Evolutionary conservation across 1,139 yeast genomes (phyloP).

Genomic region (Protomyces inundatus): DNA sequence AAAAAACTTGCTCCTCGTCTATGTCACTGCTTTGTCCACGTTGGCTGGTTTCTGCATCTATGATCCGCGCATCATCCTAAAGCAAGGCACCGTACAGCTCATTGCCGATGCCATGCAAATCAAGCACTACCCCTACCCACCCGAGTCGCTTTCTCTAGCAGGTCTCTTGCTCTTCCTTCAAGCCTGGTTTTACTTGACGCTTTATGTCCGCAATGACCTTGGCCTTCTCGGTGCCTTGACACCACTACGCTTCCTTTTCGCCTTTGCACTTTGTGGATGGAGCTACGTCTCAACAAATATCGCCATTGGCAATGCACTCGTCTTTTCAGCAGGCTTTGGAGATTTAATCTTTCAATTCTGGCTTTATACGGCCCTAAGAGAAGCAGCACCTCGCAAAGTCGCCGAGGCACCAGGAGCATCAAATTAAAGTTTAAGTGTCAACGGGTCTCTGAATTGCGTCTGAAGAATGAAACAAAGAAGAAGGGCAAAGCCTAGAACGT

Average conservation of each 20-base stretch:
- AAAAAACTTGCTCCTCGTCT: conserved; percentile 7
- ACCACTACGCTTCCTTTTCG: conserved; percentile 11
- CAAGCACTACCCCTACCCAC: conserved; percentile 19
- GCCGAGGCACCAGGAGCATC: background rate
- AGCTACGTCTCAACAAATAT: background rate
- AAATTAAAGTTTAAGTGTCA: background rate
- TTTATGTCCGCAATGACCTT: conserved; percentile 15
- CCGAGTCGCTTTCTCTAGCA: conserved; percentile 4
- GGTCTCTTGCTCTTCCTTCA: conserved; percentile 14
- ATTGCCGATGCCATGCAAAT: conserved; percentile 11
- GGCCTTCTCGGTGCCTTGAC: conserved; percentile 11
- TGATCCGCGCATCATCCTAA: conserved; percentile 8
- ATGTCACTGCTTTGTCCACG: conserved; percentile 11
- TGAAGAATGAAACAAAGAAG: no score
- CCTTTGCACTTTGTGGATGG: conserved; percentile 17
- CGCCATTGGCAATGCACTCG: conserved; percentile 14
- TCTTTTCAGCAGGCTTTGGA: conserved; percentile 14
- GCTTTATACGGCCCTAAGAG: background rate
- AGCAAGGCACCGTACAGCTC: conserved; percentile 16
- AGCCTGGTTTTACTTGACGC: conserved; percentile 7
- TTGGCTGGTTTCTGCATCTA: conserved; percentile 15
- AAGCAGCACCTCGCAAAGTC: background rate
- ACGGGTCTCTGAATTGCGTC: no score
- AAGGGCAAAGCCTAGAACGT: no score
- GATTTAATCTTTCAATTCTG: conserved; percentile 13